phyloP scores from a whole-genome alignment of 2,329 filamentous ascomycete genomes.

The Penicillium sp. region DNA sequence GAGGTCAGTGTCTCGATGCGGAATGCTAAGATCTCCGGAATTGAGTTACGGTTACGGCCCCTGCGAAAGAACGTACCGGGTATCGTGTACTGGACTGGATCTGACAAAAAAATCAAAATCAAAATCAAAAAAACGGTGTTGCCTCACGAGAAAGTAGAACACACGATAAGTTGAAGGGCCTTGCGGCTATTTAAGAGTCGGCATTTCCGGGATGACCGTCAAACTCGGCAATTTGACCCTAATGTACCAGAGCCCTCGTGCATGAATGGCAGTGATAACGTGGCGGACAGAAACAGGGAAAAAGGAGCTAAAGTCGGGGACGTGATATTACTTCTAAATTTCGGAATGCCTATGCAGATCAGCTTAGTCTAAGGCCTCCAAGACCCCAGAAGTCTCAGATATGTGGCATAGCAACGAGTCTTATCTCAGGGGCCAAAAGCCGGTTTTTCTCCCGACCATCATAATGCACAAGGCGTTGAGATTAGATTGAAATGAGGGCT shows the following conservation, averaged over 20 bases:
- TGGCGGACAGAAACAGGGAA: background rate
- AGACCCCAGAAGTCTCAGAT: background rate
- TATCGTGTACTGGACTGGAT: too few species aligned
- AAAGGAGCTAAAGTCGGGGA: background rate
- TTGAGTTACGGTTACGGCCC: background rate
- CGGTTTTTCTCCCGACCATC: background rate
- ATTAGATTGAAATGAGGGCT: too few species aligned
- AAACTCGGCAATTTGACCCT: background rate
- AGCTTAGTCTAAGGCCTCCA: background rate
- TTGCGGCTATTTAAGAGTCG: background rate
- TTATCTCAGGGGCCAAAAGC: background rate
- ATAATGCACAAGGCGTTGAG: too few species aligned
- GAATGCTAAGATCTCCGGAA: background rate
- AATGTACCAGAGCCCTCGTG: background rate
- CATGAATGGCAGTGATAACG: background rate
- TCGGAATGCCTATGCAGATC: background rate
- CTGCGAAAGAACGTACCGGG: too few species aligned
- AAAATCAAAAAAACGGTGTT: too few species aligned
- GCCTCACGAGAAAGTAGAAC: background rate
- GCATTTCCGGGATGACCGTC: background rate
- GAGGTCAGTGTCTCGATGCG: background rate
- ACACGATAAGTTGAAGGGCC: background rate
- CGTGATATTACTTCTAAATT: background rate
- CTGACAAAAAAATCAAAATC: too few species aligned
- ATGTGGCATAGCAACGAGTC: slow-evolving; percentile 11